Evolutionary conservation across 768 basidiomycete species (phyloP).

Genomic region (Chalciporus pseudorubinellus): DNA sequence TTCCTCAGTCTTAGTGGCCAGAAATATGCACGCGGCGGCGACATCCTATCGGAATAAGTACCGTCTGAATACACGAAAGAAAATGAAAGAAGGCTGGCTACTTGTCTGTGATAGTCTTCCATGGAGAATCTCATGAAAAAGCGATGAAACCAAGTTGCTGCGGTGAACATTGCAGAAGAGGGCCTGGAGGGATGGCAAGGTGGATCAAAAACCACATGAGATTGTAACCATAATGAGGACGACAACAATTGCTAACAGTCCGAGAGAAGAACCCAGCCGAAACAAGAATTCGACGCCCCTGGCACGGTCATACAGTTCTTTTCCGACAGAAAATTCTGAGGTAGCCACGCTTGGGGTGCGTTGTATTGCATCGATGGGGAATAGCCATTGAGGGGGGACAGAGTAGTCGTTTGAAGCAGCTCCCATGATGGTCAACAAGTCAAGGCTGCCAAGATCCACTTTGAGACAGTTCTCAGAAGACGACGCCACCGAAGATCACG

Average conservation of each 20-base stretch:
- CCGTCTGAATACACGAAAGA: conserved; percentile 11
- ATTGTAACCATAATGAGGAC: conserved; percentile 3
- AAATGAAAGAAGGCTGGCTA: conserved; percentile 11
- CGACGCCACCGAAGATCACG: conserved; percentile 28
- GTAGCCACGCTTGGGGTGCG: conserved; percentile 55
- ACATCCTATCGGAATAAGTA: conserved; percentile 60
- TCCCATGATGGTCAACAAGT: conserved; percentile 18
- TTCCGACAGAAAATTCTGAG: conserved; percentile 48
- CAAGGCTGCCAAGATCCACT: background rate
- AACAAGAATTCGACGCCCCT: conserved; percentile 85
- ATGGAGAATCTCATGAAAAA: conserved; percentile 88
- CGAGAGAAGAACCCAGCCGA: conserved; percentile 73
- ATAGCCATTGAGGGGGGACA: conserved; percentile 65
- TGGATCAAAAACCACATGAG: conserved; percentile 9
- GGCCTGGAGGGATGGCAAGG: conserved; percentile 46
- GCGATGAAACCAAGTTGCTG: conserved; percentile 88
- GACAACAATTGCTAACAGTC: conserved; percentile 53
- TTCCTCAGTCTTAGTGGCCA: conserved; percentile 91
- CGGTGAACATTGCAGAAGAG: conserved; percentile 79
- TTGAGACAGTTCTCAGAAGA: conserved; percentile 7
- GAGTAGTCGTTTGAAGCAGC: conserved; percentile 22
- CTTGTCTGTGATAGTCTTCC: conserved; percentile 81
- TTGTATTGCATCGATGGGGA: conserved; percentile 56
- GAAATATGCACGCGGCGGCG: conserved; percentile 82
- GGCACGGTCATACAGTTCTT: conserved; percentile 75